phyloP scores from a whole-genome alignment of 2,329 filamentous ascomycete genomes.

The Fusarium vanettenii region DNA sequence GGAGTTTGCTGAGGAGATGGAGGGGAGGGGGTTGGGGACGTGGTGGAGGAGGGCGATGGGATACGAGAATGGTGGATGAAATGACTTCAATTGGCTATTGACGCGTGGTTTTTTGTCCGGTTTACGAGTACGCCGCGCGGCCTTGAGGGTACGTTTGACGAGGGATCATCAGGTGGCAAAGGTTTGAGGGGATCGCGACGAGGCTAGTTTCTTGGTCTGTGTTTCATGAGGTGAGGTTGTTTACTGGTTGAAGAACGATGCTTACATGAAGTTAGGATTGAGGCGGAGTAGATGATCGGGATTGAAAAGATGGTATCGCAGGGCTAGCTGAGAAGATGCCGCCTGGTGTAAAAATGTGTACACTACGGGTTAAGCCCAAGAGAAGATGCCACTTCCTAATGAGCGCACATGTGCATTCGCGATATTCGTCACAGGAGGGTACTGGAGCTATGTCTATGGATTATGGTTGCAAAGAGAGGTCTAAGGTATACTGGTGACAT shows the following conservation, averaged over 20 bases:
- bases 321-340: neutral
- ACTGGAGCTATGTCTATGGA: neutral
- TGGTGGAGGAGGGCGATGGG: slow-evolving; percentile 81
- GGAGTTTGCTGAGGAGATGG: slow-evolving; percentile 73
- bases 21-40: slow-evolving; percentile 63
- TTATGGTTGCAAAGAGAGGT: neutral
- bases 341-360: neutral
- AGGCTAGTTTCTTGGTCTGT: neutral
- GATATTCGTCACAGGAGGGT: neutral
- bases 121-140: slow-evolving; percentile 11
- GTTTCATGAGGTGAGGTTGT: neutral
- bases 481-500: neutral
- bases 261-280: neutral
- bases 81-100: neutral
- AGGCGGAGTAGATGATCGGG: neutral
- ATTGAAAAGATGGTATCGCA: neutral
- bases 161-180: slow-evolving; percentile 1
- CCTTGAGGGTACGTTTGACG: neutral
- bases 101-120: neutral
- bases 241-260: neutral
- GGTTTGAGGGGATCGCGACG: neutral
- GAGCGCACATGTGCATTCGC: neutral
- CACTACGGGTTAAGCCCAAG: neutral
- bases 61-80: slow-evolving; percentile 46
- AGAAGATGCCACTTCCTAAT: neutral